These are phyloP conservation scores for Caloboletus firmus DNA, from an alignment of 1,284 basidiomycete species.

Conservation along the genomic window DNA sequence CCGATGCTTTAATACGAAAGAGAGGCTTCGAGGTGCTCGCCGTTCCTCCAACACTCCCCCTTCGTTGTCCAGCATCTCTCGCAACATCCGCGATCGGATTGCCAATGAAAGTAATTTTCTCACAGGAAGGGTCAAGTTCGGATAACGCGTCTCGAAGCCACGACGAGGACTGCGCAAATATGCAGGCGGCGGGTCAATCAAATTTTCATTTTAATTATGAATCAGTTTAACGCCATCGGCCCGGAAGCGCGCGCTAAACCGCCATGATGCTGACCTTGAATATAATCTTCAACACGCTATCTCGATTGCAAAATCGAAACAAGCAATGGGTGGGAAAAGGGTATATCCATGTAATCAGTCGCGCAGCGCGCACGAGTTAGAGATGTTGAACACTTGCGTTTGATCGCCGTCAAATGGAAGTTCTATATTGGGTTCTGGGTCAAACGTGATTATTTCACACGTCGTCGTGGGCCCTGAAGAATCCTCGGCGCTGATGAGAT, in stretches of 20 bases:
- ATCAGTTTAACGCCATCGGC: neutral
- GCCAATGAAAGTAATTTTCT: conserved; percentile 80
- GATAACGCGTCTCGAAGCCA: conserved; percentile 91
- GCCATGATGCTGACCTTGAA: conserved; percentile 61
- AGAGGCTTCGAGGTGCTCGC: conserved; percentile 45
- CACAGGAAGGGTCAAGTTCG: conserved; percentile 83
- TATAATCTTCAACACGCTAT: conserved; percentile 78
- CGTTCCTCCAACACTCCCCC: neutral
- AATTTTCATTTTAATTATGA: neutral
- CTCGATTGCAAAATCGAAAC: neutral
- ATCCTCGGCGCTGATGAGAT: conserved; percentile 72
- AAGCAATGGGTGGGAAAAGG: neutral
- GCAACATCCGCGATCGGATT: conserved; percentile 50
- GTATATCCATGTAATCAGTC: conserved; percentile 8
- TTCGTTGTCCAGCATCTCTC: conserved; percentile 4
- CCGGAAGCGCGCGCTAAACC: neutral
- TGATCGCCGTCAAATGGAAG: conserved; percentile 73
- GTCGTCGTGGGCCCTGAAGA: conserved; percentile 81
- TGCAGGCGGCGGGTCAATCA: neutral
- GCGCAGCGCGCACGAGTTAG: conserved; percentile 1
- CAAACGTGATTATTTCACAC: conserved; percentile 86
- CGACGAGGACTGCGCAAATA: conserved; percentile 50
- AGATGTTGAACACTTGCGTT: conserved; percentile 47
- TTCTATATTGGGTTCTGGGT: conserved; percentile 79
- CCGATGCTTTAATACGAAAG: conserved; percentile 75